Evolutionary conservation across 345 rosid genomes (phyloP).

Genomic region (Linum tenue): DNA sequence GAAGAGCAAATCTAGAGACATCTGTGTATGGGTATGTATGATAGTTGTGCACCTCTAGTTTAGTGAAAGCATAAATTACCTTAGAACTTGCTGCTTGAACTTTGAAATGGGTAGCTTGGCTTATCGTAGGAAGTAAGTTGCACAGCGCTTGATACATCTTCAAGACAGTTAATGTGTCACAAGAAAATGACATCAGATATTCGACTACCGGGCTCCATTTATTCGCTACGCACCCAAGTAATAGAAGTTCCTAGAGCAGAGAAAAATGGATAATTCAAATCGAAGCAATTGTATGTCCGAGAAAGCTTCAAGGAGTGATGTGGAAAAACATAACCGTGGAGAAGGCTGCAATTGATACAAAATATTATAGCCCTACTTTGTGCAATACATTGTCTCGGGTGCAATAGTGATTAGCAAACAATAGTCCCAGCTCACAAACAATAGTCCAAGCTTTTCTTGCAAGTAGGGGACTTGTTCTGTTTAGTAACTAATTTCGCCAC

Average conservation of each 20-base stretch:
- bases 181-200: conserved; percentile 46
- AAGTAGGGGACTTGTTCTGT: too few species aligned
- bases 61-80: conserved; percentile 25
- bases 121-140: conserved; percentile 35
- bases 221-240: conserved; percentile 52
- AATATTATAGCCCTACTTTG: too few species aligned
- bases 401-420: not conserved
- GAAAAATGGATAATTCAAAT: too few species aligned
- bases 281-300: too few species aligned
- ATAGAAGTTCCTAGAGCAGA: conserved; percentile 56
- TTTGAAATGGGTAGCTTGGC: conserved; percentile 22
- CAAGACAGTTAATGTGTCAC: conserved; percentile 37
- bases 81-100: conserved; percentile 31
- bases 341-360: not conserved
- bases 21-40: not conserved
- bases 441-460: too few species aligned
- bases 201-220: conserved; percentile 53
- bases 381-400: not conserved
- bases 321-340: not conserved
- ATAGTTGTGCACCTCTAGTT: not conserved
- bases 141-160: conserved; percentile 48
- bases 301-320: not conserved
- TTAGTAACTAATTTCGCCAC: too few species aligned
- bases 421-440: too few species aligned
- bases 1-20: not conserved